phyloP scores from a whole-genome alignment of 306 rosid species.

The Nissolia schottii region DNA sequence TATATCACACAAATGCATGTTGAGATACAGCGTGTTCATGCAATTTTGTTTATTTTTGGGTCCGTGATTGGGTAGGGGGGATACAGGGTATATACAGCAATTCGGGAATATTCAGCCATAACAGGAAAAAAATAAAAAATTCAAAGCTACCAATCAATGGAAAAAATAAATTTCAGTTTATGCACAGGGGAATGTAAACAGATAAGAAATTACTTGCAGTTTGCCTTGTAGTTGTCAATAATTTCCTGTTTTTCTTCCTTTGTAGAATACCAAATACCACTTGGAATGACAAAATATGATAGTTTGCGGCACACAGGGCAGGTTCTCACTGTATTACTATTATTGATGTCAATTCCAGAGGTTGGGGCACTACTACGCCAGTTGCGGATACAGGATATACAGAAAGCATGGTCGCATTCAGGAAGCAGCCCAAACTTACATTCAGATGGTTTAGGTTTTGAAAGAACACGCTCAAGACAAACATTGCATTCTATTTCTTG shows the following conservation, averaged over 20 bases:
- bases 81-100: neutral
- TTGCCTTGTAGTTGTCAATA: conserved; percentile 80
- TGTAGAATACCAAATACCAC: conserved; percentile 83
- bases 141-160: neutral
- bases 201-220: conserved; percentile 62
- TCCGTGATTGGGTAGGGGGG: neutral
- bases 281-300: conserved; percentile 86
- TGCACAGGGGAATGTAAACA: neutral
- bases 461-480: conserved; percentile 80
- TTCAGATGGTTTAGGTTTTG: conserved; percentile 60
- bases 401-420: conserved; percentile 90
- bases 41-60: neutral
- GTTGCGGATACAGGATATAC: conserved; percentile 84
- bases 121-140: neutral
- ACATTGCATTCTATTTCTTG: conserved; percentile 94
- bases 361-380: conserved; percentile 85
- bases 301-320: conserved; percentile 94
- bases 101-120: too few species aligned
- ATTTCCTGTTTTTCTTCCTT: conserved; percentile 85
- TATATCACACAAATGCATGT: neutral
- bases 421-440: conserved; percentile 90
- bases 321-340: conserved; percentile 63
- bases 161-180: neutral
- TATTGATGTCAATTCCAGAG: conserved; percentile 52
- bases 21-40: neutral